Base-by-base conservation (phyloP, 177 flowering plant species). In the Vitis hybrid region DNA sequence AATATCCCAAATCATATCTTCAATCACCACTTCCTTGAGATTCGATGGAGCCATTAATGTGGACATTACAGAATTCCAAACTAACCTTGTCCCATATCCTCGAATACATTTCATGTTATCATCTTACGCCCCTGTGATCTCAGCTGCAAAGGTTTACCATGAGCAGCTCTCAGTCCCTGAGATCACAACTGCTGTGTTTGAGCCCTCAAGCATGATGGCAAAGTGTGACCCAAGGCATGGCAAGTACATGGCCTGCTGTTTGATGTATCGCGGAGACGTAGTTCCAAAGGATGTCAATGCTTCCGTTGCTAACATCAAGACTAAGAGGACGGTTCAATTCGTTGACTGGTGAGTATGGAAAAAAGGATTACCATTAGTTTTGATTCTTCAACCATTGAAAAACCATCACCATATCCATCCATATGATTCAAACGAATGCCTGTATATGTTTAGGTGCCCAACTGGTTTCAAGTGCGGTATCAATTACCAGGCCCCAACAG, bases 1-100 rank as follows among this genome's bases (percentile, higher is more conserved):
- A 76, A 89, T 92, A 63, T 92, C 97, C 68, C 97, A 92, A 77
- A 81, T 89, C 71, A 90, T 92, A 68, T 91, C 97, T 15, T 92
- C 97, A 22, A 77, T 92, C 79, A 92, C 97, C 24, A 90, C 94
- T 59, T 91, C 94, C 31, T 79, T 90, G 75, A 83, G 94, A 79
- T 91, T 90, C 76, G 97, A 92, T 79, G 97, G 97, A 73, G 97
- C 94, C 78, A 90, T 92, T 51, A 92, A 92, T 70, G 97, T 90
- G 57, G 97, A 91, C 38, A 71, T 88, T n/a, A 88, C 90, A 5
- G 92, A 88, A 65, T 90, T 87, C 80, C 94, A 92, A 82, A 92
- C 97, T 15, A 92, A 92, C 75, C 91, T 92, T 72, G 97, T 90
- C 5, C 94, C 94, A 20, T 91, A 90, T 77, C 97, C 97, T 62